Conservation (phyloP, 2,329 filamentous ascomycete species). For the Alternaria ethzedia region DNA sequence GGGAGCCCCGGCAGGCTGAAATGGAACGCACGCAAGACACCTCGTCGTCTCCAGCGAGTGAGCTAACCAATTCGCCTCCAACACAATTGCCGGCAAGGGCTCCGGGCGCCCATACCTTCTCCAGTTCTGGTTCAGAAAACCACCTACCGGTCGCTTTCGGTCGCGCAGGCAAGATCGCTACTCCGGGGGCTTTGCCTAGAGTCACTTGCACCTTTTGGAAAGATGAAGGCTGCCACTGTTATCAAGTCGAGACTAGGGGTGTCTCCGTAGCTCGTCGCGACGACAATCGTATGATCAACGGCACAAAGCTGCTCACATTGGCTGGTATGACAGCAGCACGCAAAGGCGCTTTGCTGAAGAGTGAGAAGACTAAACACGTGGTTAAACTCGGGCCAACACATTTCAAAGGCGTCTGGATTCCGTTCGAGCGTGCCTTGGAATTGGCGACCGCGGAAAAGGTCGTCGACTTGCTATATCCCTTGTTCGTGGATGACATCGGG, state of each 20-base stretch:
- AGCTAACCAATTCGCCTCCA: accelerated
- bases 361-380: background rate
- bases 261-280: background rate
- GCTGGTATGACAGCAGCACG: background rate
- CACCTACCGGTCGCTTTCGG: background rate
- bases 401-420: background rate
- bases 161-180: background rate
- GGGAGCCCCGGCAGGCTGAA: background rate
- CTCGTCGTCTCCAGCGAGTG: background rate
- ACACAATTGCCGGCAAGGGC: background rate
- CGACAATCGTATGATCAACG: background rate
- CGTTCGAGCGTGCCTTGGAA: background rate
- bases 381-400: background rate
- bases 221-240: background rate
- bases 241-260: background rate
- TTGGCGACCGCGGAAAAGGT: background rate
- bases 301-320: background rate
- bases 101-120: background rate
- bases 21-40: background rate
- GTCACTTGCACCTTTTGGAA: background rate
- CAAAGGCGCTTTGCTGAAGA: background rate
- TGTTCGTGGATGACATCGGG: background rate
- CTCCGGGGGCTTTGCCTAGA: accelerated
- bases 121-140: background rate
- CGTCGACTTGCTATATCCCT: background rate